Base-by-base conservation (phyloP, 179 eudicot genomes). In the Patellifolia procumbens region DNA sequence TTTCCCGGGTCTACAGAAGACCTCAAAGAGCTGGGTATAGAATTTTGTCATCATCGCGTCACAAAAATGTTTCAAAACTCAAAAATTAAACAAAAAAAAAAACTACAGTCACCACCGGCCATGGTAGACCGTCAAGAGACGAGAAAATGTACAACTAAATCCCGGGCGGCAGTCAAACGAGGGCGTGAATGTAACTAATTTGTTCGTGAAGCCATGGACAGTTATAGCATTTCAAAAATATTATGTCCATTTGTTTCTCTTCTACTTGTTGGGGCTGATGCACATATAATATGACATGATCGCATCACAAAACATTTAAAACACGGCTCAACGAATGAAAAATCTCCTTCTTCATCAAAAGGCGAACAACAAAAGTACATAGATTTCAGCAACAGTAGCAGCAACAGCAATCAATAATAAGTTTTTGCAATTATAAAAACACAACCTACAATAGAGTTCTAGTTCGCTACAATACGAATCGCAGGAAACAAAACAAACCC, bases 11-110 rank as follows among this genome's bases (percentile, higher is more conserved):
- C 74, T 32, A 29, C 42, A 58, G 22, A 37, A 69, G 15, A 17
- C 34, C 80, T 77, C 80, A 68, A 56, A 59, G 80, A 77, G 74
- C 68, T 69, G 68, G 53, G 65, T 51, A 22, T 76, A 35, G 70
- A 37, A n/a, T 26, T 76, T 66, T 76, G 55, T 76, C 80, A 69
- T 70, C 80, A 77, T 60, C 13, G 73, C 45, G 10, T 8, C 8
- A 17, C 42, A 37, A 52, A 65, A 35, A 35, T 0, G 26, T 0
- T 22, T 20, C n/a, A 9, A 2, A 65, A 65, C 46, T 4, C 9
- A n/a, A 37, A 5, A 9, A 10, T 17, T 24, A 0, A 7, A n/a
- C n/a, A n/a, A n/a, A n/a, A n/a, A n/a, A n/a, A n/a, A n/a, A n/a
- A n/a, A n/a, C n/a, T n/a, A n/a, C n/a, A n/a, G n/a, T n/a, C n/a